Evolutionary conservation across 1,284 basidiomycete species (phyloP), one percentile per base, ranked within the genome.

Genomic region (Ceratobasidium theobromae): DNA sequence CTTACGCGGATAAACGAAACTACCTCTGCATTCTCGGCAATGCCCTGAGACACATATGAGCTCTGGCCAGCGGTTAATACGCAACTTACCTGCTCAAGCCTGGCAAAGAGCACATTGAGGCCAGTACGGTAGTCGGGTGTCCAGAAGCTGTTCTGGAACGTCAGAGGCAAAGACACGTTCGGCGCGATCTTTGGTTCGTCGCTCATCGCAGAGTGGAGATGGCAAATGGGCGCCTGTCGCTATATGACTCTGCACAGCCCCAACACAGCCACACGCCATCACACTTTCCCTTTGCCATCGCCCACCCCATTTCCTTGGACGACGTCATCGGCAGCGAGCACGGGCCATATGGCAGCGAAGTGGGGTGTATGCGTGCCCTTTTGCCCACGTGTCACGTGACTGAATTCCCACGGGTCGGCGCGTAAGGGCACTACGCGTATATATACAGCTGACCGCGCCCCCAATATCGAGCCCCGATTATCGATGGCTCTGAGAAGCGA

Each of bases 91-190:
- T 91, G 87, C 72, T 93, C 87, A 35, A 94, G 84, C 76, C 91
- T 89, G 52, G 74, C 77, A 74, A 86, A 92, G 23, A 94, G 77
- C 21, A 89, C 84, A 70, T 94, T 86, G 27, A 95, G 81, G 33
- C 93, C 93, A 67, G 79, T 84, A 41, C 91, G 82, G 74, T 93
- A 93, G 78, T 94, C 91, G 74, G 91, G 87, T 8, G 92, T 85
- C 93, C 93, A 95, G 80, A 95, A 95, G 38, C 91, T 93, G 77
- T 95, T 95, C 69, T 83, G 85, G 76, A 95, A 95, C 21, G 84
- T 85, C 70, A 91, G 81, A 30, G 93, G 93, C 72, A 95, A 84
- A 40, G 91, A 90, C 69, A 95, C 78, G 70, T 91, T 88, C 70
- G 91, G 88, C 18, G 60, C 49, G 91, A 93, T 93, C 71, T 69